phyloP scores from a whole-genome alignment of 352 stramenopile genomes.

The Globisporangium canariense region DNA sequence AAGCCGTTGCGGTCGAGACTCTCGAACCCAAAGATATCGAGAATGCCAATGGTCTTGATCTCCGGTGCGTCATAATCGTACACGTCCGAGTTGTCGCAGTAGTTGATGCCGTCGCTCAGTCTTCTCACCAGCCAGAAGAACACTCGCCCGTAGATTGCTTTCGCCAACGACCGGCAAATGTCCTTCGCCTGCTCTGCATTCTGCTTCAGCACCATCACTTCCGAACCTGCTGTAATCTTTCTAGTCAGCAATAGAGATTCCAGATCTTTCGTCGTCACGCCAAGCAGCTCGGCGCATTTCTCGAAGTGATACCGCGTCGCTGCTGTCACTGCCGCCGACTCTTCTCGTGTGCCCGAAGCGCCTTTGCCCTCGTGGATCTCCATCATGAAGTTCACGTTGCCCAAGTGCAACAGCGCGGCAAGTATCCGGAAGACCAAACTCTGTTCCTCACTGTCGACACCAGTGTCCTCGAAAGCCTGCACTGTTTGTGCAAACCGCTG shows the following conservation, averaged over 20 bases:
- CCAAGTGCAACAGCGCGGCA: constrained; percentile 93
- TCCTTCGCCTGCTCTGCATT: constrained; percentile 79
- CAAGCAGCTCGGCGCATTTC: constrained; percentile 86
- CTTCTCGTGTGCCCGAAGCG: constrained; percentile 27
- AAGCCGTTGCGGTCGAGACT: constrained; percentile 79
- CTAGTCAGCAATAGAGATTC: constrained; percentile 86
- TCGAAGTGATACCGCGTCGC: constrained; percentile 50
- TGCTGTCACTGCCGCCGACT: constrained; percentile 43
- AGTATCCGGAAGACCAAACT: constrained; percentile 68
- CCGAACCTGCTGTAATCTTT: constrained; percentile 90
- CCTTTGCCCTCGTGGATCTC: constrained; percentile 13
- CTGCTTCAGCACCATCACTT: constrained; percentile 82
- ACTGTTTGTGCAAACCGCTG: constrained; percentile 63
- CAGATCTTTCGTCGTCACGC: constrained; percentile 78
- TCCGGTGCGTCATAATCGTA: constrained; percentile 30
- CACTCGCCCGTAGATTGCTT: constrained; percentile 94
- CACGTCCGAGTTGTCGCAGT: constrained; percentile 44
- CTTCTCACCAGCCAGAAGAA: constrained; percentile 95
- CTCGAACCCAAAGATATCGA: constrained; percentile 90
- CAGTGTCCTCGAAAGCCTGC: constrained; percentile 75
- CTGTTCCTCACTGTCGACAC: constrained; percentile 46
- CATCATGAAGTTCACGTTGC: constrained; percentile 91
- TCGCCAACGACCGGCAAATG: constrained; percentile 92
- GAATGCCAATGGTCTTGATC: constrained; percentile 75
- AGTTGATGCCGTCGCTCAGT: constrained; percentile 82